Conservation (phyloP, 2,329 filamentous ascomycete species). For the Ploettnerulaceae sp. region DNA sequence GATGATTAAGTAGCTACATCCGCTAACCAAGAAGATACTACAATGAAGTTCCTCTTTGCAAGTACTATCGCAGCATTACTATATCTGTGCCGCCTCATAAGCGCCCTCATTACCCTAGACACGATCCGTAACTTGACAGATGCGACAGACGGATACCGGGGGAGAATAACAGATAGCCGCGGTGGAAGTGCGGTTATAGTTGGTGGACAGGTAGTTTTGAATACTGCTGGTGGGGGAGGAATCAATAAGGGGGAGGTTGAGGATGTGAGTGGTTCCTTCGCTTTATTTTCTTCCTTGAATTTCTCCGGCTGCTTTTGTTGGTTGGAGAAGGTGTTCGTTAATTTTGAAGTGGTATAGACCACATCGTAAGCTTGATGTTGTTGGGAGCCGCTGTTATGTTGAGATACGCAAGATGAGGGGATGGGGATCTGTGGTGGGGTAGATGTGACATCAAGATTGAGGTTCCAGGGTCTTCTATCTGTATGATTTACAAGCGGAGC, state of each 20-base stretch:
- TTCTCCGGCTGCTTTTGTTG: neutral
- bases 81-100: neutral
- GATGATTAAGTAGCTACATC: too few relatives aligned
- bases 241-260: slow-evolving; percentile 23
- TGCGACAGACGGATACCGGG: slow-evolving; percentile 16
- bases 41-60: too few relatives aligned
- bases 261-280: slow-evolving; percentile 22
- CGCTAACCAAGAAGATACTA: too few relatives aligned
- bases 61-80: neutral
- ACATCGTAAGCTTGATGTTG: too few relatives aligned
- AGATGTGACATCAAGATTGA: too few relatives aligned
- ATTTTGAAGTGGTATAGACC: too few relatives aligned
- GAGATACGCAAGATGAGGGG: too few relatives aligned
- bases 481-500: too few relatives aligned
- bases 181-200: neutral
- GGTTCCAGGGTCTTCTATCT: too few relatives aligned
- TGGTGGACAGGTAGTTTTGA: slow-evolving; percentile 1
- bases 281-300: slow-evolving; percentile 5
- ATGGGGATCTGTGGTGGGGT: too few relatives aligned
- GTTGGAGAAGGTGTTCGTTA: neutral
- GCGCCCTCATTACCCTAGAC: slow-evolving; percentile 21
- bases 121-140: slow-evolving; percentile 22
- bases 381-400: too few relatives aligned
- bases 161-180: slow-evolving; percentile 6
- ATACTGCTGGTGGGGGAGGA: slow-evolving; percentile 9